Percentiles rank a stretch among this genome's conserved stretches.
These are phyloP conservation scores for Acanthamoeba triangularis DNA, from an alignment of 208 protist species.

Conservation along the genomic window DNA sequence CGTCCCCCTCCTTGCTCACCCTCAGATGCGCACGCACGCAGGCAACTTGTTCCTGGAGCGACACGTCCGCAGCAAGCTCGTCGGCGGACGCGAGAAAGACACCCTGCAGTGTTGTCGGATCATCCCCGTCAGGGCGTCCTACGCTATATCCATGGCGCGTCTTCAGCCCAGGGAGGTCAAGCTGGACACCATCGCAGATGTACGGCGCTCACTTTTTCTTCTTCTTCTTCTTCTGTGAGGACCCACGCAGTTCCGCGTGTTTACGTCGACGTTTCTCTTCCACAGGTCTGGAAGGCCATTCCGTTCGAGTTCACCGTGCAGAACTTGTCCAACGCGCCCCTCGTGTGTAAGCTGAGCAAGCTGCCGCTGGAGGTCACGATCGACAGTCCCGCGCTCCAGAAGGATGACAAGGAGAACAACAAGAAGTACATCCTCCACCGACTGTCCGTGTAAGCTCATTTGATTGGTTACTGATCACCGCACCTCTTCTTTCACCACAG, in stretches of 20 bases:
- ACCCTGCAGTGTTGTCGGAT: constrained; percentile 1
- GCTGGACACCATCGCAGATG: constrained; percentile 45
- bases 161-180: neutral
- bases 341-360: neutral
- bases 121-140: constrained; percentile 23
- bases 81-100: neutral
- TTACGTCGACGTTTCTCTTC: neutral
- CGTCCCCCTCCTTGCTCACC: neutral
- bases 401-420: neutral
- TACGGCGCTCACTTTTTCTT: neutral
- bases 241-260: neutral
- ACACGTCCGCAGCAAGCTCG: neutral
- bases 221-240: neutral
- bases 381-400: neutral
- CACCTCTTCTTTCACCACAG: neutral
- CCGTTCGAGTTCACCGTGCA: constrained; percentile 60
- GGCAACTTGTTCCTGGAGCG: constrained; percentile 53
- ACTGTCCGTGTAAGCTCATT: neutral
- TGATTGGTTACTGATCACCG: neutral
- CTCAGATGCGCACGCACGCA: neutral
- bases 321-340: constrained; percentile 23
- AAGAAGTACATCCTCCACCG: neutral
- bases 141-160: constrained; percentile 36
- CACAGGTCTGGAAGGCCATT: constrained; percentile 16
- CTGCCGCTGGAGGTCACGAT: constrained; percentile 30